These are phyloP conservation scores for Syzygium grande DNA, from an alignment of 345 rosid genomes.

Conservation along the genomic window DNA sequence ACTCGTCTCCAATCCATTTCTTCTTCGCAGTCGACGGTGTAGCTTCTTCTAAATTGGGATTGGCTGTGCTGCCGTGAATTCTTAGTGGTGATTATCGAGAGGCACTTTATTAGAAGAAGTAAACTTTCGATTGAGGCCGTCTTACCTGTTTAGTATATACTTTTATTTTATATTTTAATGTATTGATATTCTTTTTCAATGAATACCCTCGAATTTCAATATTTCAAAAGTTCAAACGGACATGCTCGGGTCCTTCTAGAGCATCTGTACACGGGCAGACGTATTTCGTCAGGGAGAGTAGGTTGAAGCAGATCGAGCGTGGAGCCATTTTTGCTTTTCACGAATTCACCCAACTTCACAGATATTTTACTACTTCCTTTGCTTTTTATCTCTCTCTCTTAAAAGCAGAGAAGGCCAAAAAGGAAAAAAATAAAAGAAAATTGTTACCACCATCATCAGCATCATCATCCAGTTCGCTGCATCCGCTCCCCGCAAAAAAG, in stretches of 20 bases:
- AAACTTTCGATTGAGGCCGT: too few species aligned
- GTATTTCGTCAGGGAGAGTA: background rate
- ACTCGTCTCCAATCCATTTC: background rate
- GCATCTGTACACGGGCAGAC: too few species aligned
- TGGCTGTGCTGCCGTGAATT: background rate
- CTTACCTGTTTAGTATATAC: too few species aligned
- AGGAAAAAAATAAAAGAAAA: background rate
- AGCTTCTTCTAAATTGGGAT: background rate
- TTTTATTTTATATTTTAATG: too few species aligned
- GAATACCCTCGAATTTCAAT: too few species aligned
- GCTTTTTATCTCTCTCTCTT: background rate
- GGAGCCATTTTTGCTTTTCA: background rate
- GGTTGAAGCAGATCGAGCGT: background rate
- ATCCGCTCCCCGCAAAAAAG: background rate
- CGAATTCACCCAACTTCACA: background rate
- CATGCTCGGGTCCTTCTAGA: too few species aligned
- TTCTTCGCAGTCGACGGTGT: background rate
- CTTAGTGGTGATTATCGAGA: too few species aligned
- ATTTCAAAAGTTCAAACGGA: too few species aligned
- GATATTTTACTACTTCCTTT: background rate
- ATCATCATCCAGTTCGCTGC: background rate
- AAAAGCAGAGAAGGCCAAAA: background rate
- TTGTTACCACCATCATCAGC: background rate
- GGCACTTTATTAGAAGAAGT: too few species aligned
- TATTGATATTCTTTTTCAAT: too few species aligned